Percentiles rank a stretch among this genome's conserved stretches.
Conservation (phyloP, 441 rosid genomes). For the Manihot esculenta region DNA sequence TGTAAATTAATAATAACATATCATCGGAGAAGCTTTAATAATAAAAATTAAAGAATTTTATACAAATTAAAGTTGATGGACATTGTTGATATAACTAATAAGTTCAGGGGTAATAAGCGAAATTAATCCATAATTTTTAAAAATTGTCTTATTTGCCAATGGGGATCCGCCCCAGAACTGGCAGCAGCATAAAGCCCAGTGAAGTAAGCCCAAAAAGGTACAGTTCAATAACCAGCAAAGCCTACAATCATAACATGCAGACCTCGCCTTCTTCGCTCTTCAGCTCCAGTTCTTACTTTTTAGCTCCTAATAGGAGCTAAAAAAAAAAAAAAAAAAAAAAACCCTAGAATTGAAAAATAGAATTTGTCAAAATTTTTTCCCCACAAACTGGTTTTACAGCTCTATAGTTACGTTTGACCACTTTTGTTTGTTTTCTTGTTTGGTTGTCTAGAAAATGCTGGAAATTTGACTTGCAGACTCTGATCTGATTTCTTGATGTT, state of each 20-base stretch:
- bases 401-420: no score
- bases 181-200: background rate
- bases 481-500: background rate
- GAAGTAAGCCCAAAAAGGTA: background rate
- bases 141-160: no score
- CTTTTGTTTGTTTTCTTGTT: background rate
- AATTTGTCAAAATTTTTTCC: background rate
- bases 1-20: no score
- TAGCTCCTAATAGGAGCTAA: background rate
- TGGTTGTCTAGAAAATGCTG: background rate
- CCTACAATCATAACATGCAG: background rate
- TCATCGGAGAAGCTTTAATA: no score
- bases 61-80: no score
- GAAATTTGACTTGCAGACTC: background rate
- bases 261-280: no score
- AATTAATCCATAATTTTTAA: no score
- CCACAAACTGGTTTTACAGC: background rate
- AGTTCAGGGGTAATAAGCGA: no score
- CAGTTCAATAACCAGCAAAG: background rate
- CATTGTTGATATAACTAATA: no score
- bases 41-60: no score
- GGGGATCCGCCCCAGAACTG: no score
- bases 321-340: conserved; percentile 1
- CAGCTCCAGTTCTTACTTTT: background rate
- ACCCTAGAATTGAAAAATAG: background rate